These are phyloP conservation scores for Ceratocystis lukuohia DNA, from an alignment of 2,329 filamentous ascomycete species.

Conservation along the genomic window DNA sequence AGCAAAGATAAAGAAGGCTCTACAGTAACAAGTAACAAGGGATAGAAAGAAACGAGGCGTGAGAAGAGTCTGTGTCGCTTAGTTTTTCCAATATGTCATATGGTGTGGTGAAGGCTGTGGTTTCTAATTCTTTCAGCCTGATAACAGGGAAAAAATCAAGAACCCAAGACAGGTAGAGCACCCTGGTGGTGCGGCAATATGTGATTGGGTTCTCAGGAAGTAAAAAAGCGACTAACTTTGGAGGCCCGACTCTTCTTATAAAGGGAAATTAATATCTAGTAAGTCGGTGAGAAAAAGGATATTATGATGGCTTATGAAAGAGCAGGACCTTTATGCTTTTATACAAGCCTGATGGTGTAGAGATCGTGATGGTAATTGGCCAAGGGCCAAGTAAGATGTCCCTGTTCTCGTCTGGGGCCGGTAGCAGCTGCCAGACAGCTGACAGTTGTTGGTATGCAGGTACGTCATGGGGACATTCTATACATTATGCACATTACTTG, in stretches of 20 bases:
- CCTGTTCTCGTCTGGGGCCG: too few relatives aligned
- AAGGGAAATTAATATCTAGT: neutral
- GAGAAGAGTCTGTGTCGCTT: too few relatives aligned
- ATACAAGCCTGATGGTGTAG: neutral
- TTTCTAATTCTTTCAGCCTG: neutral
- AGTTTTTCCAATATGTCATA: neutral
- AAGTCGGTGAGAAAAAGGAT: neutral
- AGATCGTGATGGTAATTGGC: neutral
- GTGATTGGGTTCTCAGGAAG: neutral
- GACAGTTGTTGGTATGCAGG: too few relatives aligned
- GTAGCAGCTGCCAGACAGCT: too few relatives aligned
- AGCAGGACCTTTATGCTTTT: neutral
- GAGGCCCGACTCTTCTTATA: neutral
- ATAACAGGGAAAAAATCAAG: neutral
- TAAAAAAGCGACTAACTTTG: neutral
- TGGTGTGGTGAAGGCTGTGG: neutral
- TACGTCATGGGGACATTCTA: too few relatives aligned
- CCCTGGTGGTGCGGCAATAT: neutral
- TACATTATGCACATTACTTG: too few relatives aligned
- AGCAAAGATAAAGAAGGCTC: neutral
- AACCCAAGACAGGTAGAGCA: neutral
- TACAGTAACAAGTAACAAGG: neutral
- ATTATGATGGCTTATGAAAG: neutral
- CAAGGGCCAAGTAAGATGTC: too few relatives aligned
- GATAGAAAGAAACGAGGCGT: neutral